Evolutionary conservation across 805 yeast species (phyloP), one percentile per base, ranked within the genome.

Genomic region (Candida tallmaniae): DNA sequence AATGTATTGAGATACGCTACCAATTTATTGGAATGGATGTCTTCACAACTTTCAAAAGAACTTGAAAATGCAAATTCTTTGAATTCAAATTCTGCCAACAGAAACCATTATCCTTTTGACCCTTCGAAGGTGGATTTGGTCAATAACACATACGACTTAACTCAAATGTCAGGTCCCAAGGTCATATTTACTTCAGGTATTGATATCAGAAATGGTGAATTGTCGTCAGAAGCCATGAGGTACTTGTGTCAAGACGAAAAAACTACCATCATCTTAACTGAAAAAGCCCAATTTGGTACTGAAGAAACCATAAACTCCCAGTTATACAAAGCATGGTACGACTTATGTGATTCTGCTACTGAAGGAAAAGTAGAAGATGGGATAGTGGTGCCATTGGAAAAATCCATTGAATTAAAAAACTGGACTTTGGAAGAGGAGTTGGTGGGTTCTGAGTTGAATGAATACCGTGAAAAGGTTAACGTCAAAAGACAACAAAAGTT

Each of bases 1-100:
- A 78, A 90, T 49, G 71, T 82, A 4, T 57, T 93, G 37, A 73
- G 82, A 17, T 86, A 83, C 51, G 96, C 97, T 0, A 76, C 86
- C 10, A 83, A 88, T 36, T 83, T 93, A 81, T 61, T 90, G 19
- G 98, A 93, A 62, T 93, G 97, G 97, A 83, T 93, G 88, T 79
- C 95, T 0, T 75, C 90, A 0, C 72, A 80, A n/a, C 72, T 88
- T n/a, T 74, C 85, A 17, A 82, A 83, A 46, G 83, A 78, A 29
- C 88, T 96, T 90, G 95, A 87, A 50, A 60, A 54, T 23, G 59
- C 60, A 4, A 42, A 39, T 17, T 44, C 54, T 11, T 21, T 45
- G 5, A 33, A 39, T 12, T 39, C 43, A 5, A 47, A 40, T 8
- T 41, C 41, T 5, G 2, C 18, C 4, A 64, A 72, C 6, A 70